Conservation (phyloP, 805 yeast species). For the Myxozyma neglecta region DNA sequence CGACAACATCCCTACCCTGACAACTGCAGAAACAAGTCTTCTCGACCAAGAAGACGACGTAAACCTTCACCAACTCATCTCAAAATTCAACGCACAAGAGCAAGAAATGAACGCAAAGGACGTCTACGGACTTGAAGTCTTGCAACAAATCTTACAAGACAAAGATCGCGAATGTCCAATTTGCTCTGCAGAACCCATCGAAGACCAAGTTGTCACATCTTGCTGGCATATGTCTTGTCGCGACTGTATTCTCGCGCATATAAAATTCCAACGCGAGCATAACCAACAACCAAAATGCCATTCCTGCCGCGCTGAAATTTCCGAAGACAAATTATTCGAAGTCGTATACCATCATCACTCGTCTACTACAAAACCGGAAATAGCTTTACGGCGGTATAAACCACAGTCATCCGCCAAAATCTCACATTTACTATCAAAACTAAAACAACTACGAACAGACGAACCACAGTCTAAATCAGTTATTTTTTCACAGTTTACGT, state of each 20-base stretch:
- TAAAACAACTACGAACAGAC: conserved; percentile 54
- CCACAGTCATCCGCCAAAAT: conserved; percentile 65
- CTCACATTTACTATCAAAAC: conserved; percentile 62
- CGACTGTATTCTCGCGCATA: conserved; percentile 69
- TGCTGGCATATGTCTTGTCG: conserved; percentile 84
- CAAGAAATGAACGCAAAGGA: conserved; percentile 17
- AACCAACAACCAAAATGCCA: conserved; percentile 63
- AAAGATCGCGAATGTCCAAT: conserved; percentile 74
- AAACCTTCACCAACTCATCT: conserved; percentile 31
- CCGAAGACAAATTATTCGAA: conserved; percentile 51
- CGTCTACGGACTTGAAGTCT: conserved; percentile 34
- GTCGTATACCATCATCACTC: conserved; percentile 37
- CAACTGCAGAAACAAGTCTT: conserved; percentile 21
- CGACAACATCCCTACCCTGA: conserved; percentile 5
- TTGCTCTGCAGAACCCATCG: conserved; percentile 65
- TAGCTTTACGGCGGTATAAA: conserved; percentile 37
- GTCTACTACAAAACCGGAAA: conserved; percentile 31
- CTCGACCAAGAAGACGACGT: conserved; percentile 34
- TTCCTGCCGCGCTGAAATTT: conserved; percentile 63
- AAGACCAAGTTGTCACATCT: conserved; percentile 60
- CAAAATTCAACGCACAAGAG: conserved; percentile 20
- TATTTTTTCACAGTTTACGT: conserved; percentile 87
- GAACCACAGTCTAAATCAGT: conserved; percentile 71
- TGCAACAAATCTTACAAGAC: conserved; percentile 38
- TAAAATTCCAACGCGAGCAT: conserved; percentile 60